Base-by-base conservation (phyloP, 2,329 filamentous ascomycete genomes). In the Venturia effusa region DNA sequence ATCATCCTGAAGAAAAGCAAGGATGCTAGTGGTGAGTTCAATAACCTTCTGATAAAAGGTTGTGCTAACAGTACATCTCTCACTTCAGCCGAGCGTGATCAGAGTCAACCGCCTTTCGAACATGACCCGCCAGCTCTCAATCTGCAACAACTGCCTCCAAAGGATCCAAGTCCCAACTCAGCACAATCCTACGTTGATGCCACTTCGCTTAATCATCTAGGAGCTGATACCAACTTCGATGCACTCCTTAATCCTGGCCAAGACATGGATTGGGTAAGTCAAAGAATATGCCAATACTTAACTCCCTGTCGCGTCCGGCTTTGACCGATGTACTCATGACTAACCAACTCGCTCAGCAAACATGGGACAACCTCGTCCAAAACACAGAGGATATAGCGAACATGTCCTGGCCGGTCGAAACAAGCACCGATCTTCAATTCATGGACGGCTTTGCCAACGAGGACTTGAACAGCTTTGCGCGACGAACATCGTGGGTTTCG, bases 1-100 rank as follows among this genome's bases (percentile, higher is more conserved):
- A 41, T 61, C 15, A 65, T 65, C 8, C 37, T 65, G 27, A 63
- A 37, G 17, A 62, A 62, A 17, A 22, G 27, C 24, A 32, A 55
- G 27, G 17, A 22, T n/a, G 19, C 32, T 3, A 37, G n/a, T 22
- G 55, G 55, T 59, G 55, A 59, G 55, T 54, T 17, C n/a, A 22
- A 22, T 3, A 30, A 13, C 3, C 22, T 54, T 22, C 17, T 6
- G 7, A 27, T 30, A 4, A 2, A 54, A 11, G 15, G 22, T 22
- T 22, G 48, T 27, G n/a, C 48, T 54, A 24, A 54, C 24, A 27
- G 4, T 13, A n/a, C 22, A 13, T 27, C 27, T 54, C 1, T 30
- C 27, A 24, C 24, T 17, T 10, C 24, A 4, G 8, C 7, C 48
- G 48, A 54, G 10, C n/a, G 8, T 27, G 22, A 22, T 22, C 41